These are phyloP conservation scores for Oropetium thomaeum DNA, from an alignment of 176 grass and related monocot species.

Conservation along the genomic window DNA sequence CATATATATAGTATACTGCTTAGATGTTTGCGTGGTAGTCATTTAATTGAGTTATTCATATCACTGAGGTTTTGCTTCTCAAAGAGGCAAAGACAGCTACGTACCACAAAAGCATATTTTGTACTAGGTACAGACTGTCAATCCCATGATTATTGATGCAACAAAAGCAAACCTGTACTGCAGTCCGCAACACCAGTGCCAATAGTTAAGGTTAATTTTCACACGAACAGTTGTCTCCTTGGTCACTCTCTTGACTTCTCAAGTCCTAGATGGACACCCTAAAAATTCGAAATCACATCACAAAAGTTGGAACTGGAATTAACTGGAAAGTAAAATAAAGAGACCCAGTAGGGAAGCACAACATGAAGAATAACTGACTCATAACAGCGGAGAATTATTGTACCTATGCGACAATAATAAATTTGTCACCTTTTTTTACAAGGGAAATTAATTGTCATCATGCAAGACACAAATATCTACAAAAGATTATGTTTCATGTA, in stretches of 20 bases:
- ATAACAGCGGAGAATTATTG: no score
- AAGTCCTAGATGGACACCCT: slow-evolving; percentile 45
- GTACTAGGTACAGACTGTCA: not conserved
- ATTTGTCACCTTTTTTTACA: no score
- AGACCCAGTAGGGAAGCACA: no score
- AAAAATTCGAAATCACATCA: not conserved
- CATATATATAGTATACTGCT: no score
- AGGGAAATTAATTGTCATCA: no score
- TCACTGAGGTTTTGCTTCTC: no score
- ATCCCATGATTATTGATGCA: not conserved
- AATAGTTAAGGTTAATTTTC: slow-evolving; percentile 85
- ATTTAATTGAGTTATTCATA: no score
- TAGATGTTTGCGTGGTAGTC: no score
- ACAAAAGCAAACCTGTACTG: slow-evolving; percentile 45
- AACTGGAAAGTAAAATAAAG: not conserved
- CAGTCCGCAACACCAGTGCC: slow-evolving; percentile 69
- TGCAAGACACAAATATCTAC: no score
- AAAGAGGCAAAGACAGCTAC: not conserved
- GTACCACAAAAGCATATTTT: not conserved
- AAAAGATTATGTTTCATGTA: no score
- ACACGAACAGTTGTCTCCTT: slow-evolving; percentile 89
- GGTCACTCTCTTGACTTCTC: slow-evolving; percentile 77
- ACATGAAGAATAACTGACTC: not conserved
- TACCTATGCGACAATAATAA: no score
- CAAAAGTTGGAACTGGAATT: not conserved